Evolutionary conservation across 148 eudicot genomes (phyloP).

Genomic region (Pharnaceum exiguum): DNA sequence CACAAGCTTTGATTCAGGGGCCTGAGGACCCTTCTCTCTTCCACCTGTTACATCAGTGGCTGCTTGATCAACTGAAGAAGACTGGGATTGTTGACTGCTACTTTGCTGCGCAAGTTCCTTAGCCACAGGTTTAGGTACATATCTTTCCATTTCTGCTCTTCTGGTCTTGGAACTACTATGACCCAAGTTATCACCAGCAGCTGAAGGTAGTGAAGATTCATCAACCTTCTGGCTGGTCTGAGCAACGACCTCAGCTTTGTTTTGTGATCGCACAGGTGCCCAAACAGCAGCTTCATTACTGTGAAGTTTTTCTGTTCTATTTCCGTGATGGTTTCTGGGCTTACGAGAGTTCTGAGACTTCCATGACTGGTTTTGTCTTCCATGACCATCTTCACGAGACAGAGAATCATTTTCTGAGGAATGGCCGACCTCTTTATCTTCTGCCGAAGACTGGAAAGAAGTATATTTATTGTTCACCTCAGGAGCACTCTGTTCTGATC

Average conservation of each 20-base stretch:
- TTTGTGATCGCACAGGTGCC: constrained; percentile 81
- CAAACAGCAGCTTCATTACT: constrained; percentile 61
- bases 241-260: constrained; percentile 40
- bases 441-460: constrained; percentile 26
- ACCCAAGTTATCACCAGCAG: constrained; percentile 30
- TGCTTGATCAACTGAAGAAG: constrained; percentile 26
- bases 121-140: constrained; percentile 84
- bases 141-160: constrained; percentile 98
- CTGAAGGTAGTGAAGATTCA: constrained; percentile 25
- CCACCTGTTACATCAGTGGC: constrained; percentile 32
- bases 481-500: constrained; percentile 24
- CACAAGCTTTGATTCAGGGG: constrained; percentile 19
- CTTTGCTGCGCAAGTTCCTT: constrained; percentile 86
- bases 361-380: constrained; percentile 41
- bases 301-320: constrained; percentile 46
- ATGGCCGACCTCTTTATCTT: constrained; percentile 26
- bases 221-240: constrained; percentile 30
- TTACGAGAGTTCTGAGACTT: constrained; percentile 64
- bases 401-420: constrained; percentile 33
- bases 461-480: constrained; percentile 24
- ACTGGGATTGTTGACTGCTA: constrained; percentile 32
- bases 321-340: constrained; percentile 56
- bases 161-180: constrained; percentile 58
- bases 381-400: constrained; percentile 40
- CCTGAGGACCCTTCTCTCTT: constrained; percentile 28